Evolutionary conservation across 208 protist species (phyloP).

Genomic region (Trypanosoma rangeli): DNA sequence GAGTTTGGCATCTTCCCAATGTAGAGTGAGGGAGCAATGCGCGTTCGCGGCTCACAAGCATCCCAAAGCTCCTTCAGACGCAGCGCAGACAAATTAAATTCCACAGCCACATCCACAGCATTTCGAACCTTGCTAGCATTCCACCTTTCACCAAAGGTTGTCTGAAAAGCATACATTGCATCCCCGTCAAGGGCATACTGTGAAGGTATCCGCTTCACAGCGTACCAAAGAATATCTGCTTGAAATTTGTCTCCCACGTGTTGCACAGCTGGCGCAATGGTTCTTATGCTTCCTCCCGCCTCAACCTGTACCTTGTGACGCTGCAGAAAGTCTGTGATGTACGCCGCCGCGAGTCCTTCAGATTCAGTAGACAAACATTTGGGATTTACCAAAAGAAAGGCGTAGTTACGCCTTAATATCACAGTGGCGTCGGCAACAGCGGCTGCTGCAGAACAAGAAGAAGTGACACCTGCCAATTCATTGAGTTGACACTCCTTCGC

Average conservation of each 20-base stretch:
- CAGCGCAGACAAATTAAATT: slow-evolving; percentile 34
- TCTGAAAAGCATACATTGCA: slow-evolving; percentile 26
- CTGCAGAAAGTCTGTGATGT: slow-evolving; percentile 30
- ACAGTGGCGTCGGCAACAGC: background rate
- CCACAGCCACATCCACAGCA: slow-evolving; percentile 32
- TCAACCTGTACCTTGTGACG: slow-evolving; percentile 36
- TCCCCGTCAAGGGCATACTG: slow-evolving; percentile 29
- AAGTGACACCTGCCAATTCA: background rate
- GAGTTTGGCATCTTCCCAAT: slow-evolving; percentile 38
- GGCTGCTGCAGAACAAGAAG: background rate
- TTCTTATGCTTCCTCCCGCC: slow-evolving; percentile 18
- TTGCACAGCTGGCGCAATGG: slow-evolving; percentile 25
- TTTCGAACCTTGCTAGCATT: slow-evolving; percentile 29
- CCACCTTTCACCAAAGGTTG: slow-evolving; percentile 26
- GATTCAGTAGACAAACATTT: slow-evolving; percentile 12
- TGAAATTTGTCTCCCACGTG: slow-evolving; percentile 38
- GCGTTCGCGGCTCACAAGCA: slow-evolving; percentile 21
- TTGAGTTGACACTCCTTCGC: background rate
- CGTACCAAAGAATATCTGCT: slow-evolving; percentile 52
- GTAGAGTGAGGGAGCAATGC: slow-evolving; percentile 37
- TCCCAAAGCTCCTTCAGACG: slow-evolving; percentile 38
- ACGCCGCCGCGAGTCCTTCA: slow-evolving; percentile 6
- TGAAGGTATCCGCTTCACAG: slow-evolving; percentile 30
- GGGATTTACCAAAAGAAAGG: slow-evolving; percentile 40
- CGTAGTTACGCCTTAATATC: slow-evolving; percentile 26